phyloP scores from a whole-genome alignment of 352 stramenopile genomes.

The Elongisporangium undulatum region DNA sequence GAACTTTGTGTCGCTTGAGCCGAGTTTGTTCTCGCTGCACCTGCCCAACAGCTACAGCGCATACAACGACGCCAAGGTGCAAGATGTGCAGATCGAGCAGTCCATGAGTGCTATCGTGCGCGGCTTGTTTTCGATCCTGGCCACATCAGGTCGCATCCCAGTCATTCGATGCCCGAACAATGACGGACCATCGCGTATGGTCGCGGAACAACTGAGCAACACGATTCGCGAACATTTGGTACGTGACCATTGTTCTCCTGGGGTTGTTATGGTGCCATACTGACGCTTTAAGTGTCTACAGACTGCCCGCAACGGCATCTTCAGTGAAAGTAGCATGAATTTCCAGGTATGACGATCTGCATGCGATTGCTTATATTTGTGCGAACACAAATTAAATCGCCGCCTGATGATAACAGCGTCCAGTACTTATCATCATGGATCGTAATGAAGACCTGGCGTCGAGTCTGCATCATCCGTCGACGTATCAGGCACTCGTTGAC shows the following conservation, averaged over 20 bases:
- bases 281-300: conserved; percentile 5
- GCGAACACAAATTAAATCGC: background rate
- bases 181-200: conserved; percentile 95
- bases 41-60: conserved; percentile 90
- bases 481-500: conserved; percentile 94
- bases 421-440: conserved; percentile 97
- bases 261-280: background rate
- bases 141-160: conserved; percentile 90
- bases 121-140: conserved; percentile 92
- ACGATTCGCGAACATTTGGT: conserved; percentile 76
- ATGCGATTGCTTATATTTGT: background rate
- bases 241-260: background rate
- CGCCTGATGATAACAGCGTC: conserved; percentile 46
- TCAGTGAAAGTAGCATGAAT: conserved; percentile 45
- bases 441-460: conserved; percentile 96
- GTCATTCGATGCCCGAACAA: conserved; percentile 94
- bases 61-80: conserved; percentile 90
- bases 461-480: conserved; percentile 93
- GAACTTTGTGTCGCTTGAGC: conserved; percentile 96
- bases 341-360: conserved; percentile 49
- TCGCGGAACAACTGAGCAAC: conserved; percentile 91
- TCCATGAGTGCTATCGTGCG: conserved; percentile 63
- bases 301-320: conserved; percentile 62
- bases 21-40: conserved; percentile 93
- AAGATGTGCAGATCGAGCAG: conserved; percentile 80